These are phyloP conservation scores for Yamadazyma diddensiae DNA, from an alignment of 1,139 yeast genomes.

Conservation along the genomic window DNA sequence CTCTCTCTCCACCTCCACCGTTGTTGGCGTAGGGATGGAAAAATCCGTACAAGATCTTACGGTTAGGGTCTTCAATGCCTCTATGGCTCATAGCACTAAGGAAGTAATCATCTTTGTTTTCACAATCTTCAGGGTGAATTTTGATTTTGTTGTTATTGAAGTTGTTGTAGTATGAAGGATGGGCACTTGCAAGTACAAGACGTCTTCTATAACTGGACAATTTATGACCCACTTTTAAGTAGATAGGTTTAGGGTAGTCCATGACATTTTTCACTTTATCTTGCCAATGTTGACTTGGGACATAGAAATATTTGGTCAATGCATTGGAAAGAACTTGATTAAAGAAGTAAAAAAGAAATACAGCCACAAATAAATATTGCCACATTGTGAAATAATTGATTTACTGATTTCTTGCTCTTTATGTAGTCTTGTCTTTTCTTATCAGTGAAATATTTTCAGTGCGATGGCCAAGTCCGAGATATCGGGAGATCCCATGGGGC, in stretches of 20 bases:
- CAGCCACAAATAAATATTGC: no score
- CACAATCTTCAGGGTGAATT: constrained; percentile 29
- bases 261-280: constrained; percentile 36
- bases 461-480: no score
- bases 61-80: constrained; percentile 33
- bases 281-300: constrained; percentile 46
- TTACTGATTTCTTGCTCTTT: no score
- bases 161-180: constrained; percentile 51
- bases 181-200: constrained; percentile 46
- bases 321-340: constrained; percentile 20
- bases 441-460: no score
- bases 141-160: constrained; percentile 37
- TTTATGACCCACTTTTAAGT: constrained; percentile 36
- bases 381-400: no score
- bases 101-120: constrained; percentile 23
- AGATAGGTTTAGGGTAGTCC: constrained; percentile 32
- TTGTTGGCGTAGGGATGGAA: constrained; percentile 96
- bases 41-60: constrained; percentile 66
- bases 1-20: constrained; percentile 98
- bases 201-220: constrained; percentile 51
- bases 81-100: constrained; percentile 31
- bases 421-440: no score
- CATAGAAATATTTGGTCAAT: constrained; percentile 37
- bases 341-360: constrained; percentile 7
- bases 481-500: no score